A percentile compares a stretch with the other conserved stretches of the same genome.
Evolutionary conservation across 2,329 filamentous ascomycete genomes (phyloP).

Genomic region (Helicocarpus griseus): DNA sequence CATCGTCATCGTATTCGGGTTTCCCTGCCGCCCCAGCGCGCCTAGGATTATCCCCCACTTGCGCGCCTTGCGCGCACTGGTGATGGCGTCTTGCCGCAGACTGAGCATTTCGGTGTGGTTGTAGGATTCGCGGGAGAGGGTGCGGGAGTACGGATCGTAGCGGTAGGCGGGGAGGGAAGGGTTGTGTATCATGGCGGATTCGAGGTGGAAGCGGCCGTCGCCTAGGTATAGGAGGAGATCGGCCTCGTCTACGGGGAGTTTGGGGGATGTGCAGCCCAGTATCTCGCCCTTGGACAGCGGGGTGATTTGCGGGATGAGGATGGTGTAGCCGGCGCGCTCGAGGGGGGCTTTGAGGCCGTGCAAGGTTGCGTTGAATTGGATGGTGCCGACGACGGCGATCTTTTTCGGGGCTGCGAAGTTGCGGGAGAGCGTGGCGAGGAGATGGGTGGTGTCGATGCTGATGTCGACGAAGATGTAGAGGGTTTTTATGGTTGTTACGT

Average conservation of each 20-base stretch:
- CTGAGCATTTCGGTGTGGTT: slow-evolving; percentile 84
- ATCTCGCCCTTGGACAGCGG: slow-evolving; percentile 94
- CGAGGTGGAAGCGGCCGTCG: slow-evolving; percentile 89
- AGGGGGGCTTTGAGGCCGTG: slow-evolving; percentile 72
- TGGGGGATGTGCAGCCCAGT: slow-evolving; percentile 88
- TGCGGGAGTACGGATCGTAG: slow-evolving; percentile 92
- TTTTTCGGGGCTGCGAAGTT: slow-evolving; percentile 82
- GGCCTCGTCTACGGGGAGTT: slow-evolving; percentile 49
- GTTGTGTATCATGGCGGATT: slow-evolving; percentile 99
- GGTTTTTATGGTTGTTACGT: slow-evolving; percentile 93
- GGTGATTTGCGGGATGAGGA: slow-evolving; percentile 84
- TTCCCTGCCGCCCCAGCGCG: slow-evolving; percentile 85
- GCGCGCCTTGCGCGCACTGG: slow-evolving; percentile 49
- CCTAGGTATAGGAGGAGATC: slow-evolving; percentile 82
- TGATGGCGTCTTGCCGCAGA: slow-evolving; percentile 67
- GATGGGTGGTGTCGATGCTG: slow-evolving; percentile 81
- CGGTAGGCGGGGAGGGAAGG: slow-evolving; percentile 81
- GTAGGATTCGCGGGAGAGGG: slow-evolving; percentile 83
- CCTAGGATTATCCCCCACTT: slow-evolving; percentile 96
- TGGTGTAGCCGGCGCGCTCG: slow-evolving; percentile 72
- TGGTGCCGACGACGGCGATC: slow-evolving; percentile 88
- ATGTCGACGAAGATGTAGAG: slow-evolving; percentile 98
- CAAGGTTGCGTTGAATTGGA: slow-evolving; percentile 96
- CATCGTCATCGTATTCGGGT: slow-evolving; percentile 79
- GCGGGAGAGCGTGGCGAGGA: slow-evolving; percentile 74